Percentiles rank a stretch among this genome's conserved stretches.
phyloP scores from a whole-genome alignment of 2,329 filamentous ascomycete species.

The Fusarium luffae region DNA sequence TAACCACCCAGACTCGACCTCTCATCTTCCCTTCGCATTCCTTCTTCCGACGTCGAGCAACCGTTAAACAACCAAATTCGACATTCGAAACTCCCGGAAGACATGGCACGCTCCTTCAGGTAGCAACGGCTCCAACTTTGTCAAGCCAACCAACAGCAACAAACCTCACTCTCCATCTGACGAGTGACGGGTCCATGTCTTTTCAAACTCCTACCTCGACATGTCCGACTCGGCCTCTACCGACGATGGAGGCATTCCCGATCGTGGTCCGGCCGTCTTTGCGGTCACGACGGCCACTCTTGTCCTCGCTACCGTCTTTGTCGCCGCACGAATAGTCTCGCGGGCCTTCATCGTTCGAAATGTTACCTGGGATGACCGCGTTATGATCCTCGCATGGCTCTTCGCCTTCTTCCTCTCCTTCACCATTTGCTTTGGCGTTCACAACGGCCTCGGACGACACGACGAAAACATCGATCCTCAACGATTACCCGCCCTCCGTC shows the following conservation, averaged over 20 bases:
- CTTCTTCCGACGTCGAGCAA: not conserved
- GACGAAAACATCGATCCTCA: slow-evolving; percentile 66
- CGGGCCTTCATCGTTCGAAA: slow-evolving; percentile 78
- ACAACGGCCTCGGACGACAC: slow-evolving; percentile 74
- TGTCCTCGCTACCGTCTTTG: slow-evolving; percentile 77
- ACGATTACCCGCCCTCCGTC: slow-evolving; percentile 65
- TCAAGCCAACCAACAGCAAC: slow-evolving; percentile 21
- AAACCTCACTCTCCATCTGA: slow-evolving; percentile 26
- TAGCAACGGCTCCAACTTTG: slow-evolving; percentile 29
- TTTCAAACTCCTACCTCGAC: slow-evolving; percentile 32
- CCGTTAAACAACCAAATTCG: not conserved
- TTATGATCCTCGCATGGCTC: slow-evolving; percentile 83
- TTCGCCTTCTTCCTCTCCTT: slow-evolving; percentile 75
- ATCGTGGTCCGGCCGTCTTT: slow-evolving; percentile 72
- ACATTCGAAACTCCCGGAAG: slow-evolving; percentile 16
- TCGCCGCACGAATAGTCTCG: slow-evolving; percentile 78
- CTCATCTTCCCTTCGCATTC: not conserved
- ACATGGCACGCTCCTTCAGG: slow-evolving; percentile 38
- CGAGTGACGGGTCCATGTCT: slow-evolving; percentile 41
- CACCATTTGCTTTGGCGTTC: slow-evolving; percentile 71
- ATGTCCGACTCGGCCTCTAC: slow-evolving; percentile 45
- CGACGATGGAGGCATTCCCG: slow-evolving; percentile 50
- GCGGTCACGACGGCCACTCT: slow-evolving; percentile 77
- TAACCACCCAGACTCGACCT: not conserved
- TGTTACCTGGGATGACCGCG: slow-evolving; percentile 80